phyloP scores from a whole-genome alignment of 140 eudicot genomes.

The Cichorium intybus region DNA sequence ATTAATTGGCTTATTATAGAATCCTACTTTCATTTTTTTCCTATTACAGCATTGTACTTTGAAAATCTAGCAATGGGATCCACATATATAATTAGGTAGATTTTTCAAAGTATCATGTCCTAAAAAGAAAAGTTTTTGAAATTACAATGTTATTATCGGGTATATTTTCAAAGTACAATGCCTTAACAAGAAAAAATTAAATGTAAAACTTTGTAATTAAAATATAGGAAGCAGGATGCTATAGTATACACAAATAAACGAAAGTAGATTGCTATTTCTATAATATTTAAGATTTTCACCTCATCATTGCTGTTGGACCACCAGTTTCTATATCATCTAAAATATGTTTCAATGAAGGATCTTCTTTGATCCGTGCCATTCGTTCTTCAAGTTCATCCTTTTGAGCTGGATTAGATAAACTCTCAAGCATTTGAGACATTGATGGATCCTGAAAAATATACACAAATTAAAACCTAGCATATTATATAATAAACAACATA shows the following conservation, averaged over 20 bases:
- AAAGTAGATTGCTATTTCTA: not conserved
- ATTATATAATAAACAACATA: not conserved
- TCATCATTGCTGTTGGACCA: conserved; percentile 99
- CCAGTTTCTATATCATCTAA: conserved; percentile 90
- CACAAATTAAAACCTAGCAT: not conserved
- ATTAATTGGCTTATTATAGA: not conserved
- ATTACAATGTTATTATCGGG: no score
- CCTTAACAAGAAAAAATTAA: no score
- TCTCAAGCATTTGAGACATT: conserved; percentile 89
- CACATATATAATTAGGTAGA: no score
- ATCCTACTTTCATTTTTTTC: not conserved
- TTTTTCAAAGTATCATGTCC: no score
- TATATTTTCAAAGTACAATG: no score
- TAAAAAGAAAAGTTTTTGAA: no score
- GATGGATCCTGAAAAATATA: conserved; percentile 55
- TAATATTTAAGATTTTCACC: conserved; percentile 35
- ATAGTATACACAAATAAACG: not conserved
- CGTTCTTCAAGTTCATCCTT: conserved; percentile 85
- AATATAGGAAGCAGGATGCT: no score
- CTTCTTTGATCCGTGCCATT: conserved; percentile 82
- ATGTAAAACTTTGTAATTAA: no score
- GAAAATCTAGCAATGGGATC: no score
- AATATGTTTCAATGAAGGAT: conserved; percentile 87
- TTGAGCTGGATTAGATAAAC: conserved; percentile 68
- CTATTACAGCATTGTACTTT: no score